These are phyloP conservation scores for Schizosaccharomyces cryophilus DNA, from an alignment of 805 yeast species.

Conservation along the genomic window DNA sequence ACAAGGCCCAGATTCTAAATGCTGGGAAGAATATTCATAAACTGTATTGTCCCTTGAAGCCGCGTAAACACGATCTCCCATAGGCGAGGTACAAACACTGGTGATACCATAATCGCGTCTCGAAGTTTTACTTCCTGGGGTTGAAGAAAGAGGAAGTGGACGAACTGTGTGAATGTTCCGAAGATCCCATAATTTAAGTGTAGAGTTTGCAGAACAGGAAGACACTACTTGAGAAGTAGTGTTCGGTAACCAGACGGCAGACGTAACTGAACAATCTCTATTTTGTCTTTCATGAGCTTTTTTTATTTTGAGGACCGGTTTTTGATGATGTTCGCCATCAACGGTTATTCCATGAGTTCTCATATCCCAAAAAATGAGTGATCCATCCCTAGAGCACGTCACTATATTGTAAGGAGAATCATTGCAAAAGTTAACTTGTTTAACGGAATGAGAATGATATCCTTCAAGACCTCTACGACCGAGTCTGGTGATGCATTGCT, in stretches of 20 bases:
- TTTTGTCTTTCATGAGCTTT: background rate
- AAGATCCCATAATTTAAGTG: conserved; percentile 1
- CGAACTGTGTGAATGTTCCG: background rate
- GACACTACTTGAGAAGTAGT: conserved; percentile 1
- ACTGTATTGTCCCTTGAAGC: background rate
- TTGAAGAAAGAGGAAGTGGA: background rate
- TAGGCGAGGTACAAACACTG: background rate
- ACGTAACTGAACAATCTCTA: background rate
- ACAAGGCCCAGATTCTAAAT: background rate
- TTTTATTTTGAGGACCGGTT: background rate
- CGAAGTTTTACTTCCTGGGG: background rate
- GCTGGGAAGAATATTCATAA: background rate
- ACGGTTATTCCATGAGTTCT: background rate
- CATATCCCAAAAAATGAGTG: conserved; percentile 2
- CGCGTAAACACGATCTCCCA: background rate
- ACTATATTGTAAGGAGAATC: background rate
- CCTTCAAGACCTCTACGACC: background rate
- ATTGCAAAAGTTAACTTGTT: background rate
- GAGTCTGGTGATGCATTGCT: background rate
- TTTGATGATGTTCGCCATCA: background rate
- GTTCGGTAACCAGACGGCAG: background rate
- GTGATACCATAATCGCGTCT: conserved; percentile 1
- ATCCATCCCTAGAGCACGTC: conserved; percentile 2
- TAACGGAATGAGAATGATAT: background rate
- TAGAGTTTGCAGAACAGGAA: background rate